These are phyloP conservation scores for Venturia pyrina DNA, from an alignment of 2,329 filamentous ascomycete genomes.

Conservation along the genomic window DNA sequence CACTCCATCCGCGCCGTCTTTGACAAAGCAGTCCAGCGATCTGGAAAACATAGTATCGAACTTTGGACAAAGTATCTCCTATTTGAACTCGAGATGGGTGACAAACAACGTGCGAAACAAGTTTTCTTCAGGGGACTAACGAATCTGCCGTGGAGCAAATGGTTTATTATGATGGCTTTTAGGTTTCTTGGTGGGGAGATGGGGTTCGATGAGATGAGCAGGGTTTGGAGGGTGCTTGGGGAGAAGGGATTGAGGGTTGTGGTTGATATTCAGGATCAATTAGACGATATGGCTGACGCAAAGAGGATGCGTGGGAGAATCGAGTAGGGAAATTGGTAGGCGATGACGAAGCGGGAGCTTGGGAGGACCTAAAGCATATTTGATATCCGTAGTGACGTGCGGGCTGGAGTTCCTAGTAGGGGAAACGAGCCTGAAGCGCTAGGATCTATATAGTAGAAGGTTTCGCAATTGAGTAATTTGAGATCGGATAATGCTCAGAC, in stretches of 20 bases:
- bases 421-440: too few species aligned
- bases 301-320: background rate
- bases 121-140: slow-evolving; percentile 47
- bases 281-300: background rate
- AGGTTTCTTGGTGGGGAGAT: slow-evolving; percentile 30
- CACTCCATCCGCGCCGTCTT: slow-evolving; percentile 47
- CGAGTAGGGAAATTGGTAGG: too few species aligned
- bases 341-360: too few species aligned
- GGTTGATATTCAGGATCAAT: slow-evolving; percentile 16
- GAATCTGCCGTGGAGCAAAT: slow-evolving; percentile 54
- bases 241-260: slow-evolving; percentile 54
- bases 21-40: slow-evolving; percentile 37
- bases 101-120: slow-evolving; percentile 35
- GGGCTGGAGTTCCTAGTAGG: too few species aligned
- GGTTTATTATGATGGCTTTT: slow-evolving; percentile 48
- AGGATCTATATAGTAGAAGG: too few species aligned
- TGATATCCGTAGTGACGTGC: too few species aligned
- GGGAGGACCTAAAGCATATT: too few species aligned
- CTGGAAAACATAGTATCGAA: slow-evolving; percentile 21
- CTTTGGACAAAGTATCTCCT: slow-evolving; percentile 24
- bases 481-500: too few species aligned
- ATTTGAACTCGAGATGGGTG: slow-evolving; percentile 24
- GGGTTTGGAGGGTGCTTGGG: slow-evolving; percentile 45
- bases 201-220: slow-evolving; percentile 38
- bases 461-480: too few species aligned